Conservation (phyloP, 352 stramenopile species). For the Globisporangium iwayamae region DNA sequence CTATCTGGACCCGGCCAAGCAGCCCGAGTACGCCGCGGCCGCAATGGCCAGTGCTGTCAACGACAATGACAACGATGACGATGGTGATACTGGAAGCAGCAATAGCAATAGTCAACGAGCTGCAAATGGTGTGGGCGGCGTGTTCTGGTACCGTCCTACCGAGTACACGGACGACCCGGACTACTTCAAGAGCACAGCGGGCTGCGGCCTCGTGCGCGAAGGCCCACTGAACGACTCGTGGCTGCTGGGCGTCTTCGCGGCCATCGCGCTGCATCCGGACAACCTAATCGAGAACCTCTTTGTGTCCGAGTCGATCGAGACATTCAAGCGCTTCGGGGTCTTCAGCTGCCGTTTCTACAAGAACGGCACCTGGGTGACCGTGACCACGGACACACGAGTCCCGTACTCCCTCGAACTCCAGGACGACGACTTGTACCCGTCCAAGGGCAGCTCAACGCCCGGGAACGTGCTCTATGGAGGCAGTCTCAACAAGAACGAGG, state of each 20-base stretch:
- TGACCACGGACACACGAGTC: constrained; percentile 86
- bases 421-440: constrained; percentile 29
- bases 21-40: constrained; percentile 50
- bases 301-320: constrained; percentile 72
- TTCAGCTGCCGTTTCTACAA: constrained; percentile 93
- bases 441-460: constrained; percentile 24
- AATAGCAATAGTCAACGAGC: neutral
- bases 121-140: constrained; percentile 17
- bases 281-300: constrained; percentile 91
- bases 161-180: constrained; percentile 73
- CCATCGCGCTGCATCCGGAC: constrained; percentile 72
- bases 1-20: constrained; percentile 53
- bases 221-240: constrained; percentile 76
- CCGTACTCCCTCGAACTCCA: constrained; percentile 58
- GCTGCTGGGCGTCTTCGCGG: constrained; percentile 83
- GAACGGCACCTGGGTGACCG: constrained; percentile 82
- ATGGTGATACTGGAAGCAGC: neutral
- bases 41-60: neutral
- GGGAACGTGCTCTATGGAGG: constrained; percentile 67
- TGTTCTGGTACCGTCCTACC: constrained; percentile 64
- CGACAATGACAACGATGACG: constrained; percentile 1
- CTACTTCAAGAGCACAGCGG: constrained; percentile 80
- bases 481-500: constrained; percentile 76
- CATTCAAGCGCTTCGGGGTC: constrained; percentile 81
- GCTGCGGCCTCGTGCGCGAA: constrained; percentile 57